Evolutionary conservation across 306 rosid species (phyloP).

Genomic region (Prunus mume): DNA sequence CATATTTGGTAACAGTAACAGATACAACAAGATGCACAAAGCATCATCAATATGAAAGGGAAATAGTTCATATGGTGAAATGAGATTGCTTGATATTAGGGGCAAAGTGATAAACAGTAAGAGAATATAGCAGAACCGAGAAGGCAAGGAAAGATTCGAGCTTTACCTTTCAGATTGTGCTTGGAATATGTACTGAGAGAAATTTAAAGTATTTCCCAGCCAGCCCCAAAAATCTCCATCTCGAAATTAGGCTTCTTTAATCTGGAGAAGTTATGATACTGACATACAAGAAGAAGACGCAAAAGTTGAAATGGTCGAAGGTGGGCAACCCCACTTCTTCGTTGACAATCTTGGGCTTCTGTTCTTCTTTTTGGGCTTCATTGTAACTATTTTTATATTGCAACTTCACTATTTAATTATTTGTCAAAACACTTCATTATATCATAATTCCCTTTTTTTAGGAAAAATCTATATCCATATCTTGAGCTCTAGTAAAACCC

Average conservation of each 20-base stretch:
- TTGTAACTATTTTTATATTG: too few relatives aligned
- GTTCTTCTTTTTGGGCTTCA: not conserved
- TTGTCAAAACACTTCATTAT: too few relatives aligned
- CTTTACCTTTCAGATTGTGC: slow-evolving; percentile 1
- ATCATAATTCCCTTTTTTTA: too few relatives aligned
- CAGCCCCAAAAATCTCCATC: not conserved
- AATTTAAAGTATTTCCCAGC: not conserved
- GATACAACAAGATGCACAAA: not conserved
- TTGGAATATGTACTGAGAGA: not conserved
- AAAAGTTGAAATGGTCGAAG: not conserved
- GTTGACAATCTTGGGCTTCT: not conserved
- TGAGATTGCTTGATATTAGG: not conserved
- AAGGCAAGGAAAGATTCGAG: not conserved
- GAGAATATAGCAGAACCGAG: too few relatives aligned
- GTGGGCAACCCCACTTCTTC: not conserved
- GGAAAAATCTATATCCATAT: too few relatives aligned
- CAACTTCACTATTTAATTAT: too few relatives aligned
- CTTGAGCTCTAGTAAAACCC: too few relatives aligned
- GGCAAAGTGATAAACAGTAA: not conserved
- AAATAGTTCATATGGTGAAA: not conserved
- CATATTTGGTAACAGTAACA: not conserved
- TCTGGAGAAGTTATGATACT: not conserved
- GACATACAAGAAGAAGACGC: not conserved
- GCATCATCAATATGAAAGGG: not conserved
- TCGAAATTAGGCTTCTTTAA: not conserved